A percentile compares a stretch with the other conserved stretches of the same genome.
These are phyloP conservation scores for Centella asiatica DNA, from an alignment of 129 eudicot species.

Conservation along the genomic window DNA sequence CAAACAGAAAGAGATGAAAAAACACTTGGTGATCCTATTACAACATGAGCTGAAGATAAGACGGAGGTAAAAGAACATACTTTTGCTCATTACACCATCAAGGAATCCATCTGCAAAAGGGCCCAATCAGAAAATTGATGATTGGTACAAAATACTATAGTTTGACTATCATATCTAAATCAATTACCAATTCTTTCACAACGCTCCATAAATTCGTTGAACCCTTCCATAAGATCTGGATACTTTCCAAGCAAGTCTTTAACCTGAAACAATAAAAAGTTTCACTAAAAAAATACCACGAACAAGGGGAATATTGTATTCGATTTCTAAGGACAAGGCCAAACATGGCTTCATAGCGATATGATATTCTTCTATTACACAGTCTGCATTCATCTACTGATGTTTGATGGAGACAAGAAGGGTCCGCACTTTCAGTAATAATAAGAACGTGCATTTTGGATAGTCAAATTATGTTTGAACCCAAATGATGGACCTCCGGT, in stretches of 20 bases:
- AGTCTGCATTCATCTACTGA: not conserved
- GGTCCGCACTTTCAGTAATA: too few relatives aligned
- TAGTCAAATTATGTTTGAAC: too few relatives aligned
- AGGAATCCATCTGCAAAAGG: slow-evolving; percentile 83
- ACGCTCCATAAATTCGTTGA: slow-evolving; percentile 82
- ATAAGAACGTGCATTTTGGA: too few relatives aligned
- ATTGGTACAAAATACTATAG: not conserved
- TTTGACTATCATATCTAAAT: not conserved
- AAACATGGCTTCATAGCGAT: not conserved
- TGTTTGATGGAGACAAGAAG: not conserved
- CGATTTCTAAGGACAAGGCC: not conserved
- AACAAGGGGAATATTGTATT: not conserved
- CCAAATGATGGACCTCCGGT: too few relatives aligned
- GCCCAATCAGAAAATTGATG: slow-evolving; percentile 12
- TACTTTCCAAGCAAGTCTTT: slow-evolving; percentile 86
- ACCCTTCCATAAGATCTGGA: slow-evolving; percentile 97
- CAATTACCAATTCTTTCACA: slow-evolving; percentile 75
- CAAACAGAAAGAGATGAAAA: not conserved
- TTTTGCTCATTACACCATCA: slow-evolving; percentile 93
- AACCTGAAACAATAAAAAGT: slow-evolving; percentile 46
- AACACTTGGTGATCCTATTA: slow-evolving; percentile 7
- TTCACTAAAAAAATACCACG: too few relatives aligned
- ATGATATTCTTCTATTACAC: not conserved
- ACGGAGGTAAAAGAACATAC: slow-evolving; percentile 30
- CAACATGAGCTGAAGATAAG: not conserved